Conservation (phyloP, 2,329 filamentous ascomycete species). For the Aspergillus ustus region DNA sequence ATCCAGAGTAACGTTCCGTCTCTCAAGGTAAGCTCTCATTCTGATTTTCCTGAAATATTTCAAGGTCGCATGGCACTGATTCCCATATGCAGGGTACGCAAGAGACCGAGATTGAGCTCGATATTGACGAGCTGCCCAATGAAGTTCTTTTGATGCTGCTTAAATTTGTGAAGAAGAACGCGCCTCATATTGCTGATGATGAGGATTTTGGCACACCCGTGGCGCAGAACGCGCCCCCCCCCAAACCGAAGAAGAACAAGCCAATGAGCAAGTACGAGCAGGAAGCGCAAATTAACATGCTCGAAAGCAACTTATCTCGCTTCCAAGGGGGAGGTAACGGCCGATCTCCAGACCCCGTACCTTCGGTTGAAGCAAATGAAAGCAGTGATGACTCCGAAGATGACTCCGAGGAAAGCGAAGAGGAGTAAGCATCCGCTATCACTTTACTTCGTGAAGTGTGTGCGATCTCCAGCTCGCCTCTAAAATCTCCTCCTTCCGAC, state of each 20-base stretch:
- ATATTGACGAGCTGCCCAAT: conserved; percentile 55
- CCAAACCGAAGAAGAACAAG: conserved; percentile 57
- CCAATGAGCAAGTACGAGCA: conserved; percentile 58
- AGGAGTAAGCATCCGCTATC: conserved; percentile 44
- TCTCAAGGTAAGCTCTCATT: conserved; percentile 59
- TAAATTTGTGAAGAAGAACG: conserved; percentile 54
- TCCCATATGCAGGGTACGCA: conserved; percentile 42
- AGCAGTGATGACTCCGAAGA: conserved; percentile 54
- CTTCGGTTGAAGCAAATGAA: conserved; percentile 49
- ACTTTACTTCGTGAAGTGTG: not conserved
- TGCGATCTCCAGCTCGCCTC: conserved; percentile 13
- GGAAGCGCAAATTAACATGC: conserved; percentile 55
- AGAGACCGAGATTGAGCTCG: conserved; percentile 53
- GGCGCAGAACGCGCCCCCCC: conserved; percentile 37
- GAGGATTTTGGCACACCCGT: conserved; percentile 45
- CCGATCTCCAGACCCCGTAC: conserved; percentile 49
- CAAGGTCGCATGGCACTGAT: conserved; percentile 10
- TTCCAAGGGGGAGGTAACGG: conserved; percentile 49
- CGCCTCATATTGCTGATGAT: conserved; percentile 47
- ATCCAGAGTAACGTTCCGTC: conserved; percentile 83
- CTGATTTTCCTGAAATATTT: not conserved
- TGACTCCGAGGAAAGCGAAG: conserved; percentile 55
- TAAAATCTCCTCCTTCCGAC: conserved; percentile 12
- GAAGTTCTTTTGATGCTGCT: conserved; percentile 51
- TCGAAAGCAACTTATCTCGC: conserved; percentile 51